These are phyloP conservation scores for Capronia epimyces DNA, from an alignment of 2,329 filamentous ascomycete genomes.

Conservation along the genomic window DNA sequence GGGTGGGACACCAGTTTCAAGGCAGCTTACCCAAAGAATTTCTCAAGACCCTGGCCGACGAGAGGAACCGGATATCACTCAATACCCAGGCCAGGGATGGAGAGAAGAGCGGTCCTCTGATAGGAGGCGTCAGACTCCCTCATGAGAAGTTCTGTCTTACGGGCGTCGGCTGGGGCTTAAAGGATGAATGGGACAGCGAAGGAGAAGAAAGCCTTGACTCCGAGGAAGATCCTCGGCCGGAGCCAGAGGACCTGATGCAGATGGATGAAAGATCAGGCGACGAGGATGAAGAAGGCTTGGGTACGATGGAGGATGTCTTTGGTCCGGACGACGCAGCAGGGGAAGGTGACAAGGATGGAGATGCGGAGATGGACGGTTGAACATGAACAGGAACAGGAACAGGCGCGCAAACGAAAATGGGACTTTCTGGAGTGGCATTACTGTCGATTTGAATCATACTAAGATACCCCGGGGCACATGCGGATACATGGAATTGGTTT, in stretches of 20 bases:
- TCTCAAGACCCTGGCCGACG: slow-evolving; percentile 52
- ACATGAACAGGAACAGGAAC: no score
- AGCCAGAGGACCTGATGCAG: slow-evolving; percentile 26
- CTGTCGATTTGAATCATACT: neutral
- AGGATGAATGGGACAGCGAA: slow-evolving; percentile 55
- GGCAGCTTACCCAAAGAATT: slow-evolving; percentile 57
- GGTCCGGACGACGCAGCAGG: slow-evolving; percentile 35
- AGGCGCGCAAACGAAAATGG: neutral
- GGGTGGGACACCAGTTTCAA: slow-evolving; percentile 55
- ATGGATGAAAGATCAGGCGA: slow-evolving; percentile 30
- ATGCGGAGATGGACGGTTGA: slow-evolving; percentile 36
- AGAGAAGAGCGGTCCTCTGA: slow-evolving; percentile 34
- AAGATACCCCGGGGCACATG: slow-evolving; percentile 1
- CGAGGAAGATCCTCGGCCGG: slow-evolving; percentile 21
- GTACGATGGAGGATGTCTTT: slow-evolving; percentile 32
- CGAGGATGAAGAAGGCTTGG: slow-evolving; percentile 28
- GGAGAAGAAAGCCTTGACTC: slow-evolving; percentile 40
- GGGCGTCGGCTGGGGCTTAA: slow-evolving; percentile 52
- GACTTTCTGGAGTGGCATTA: neutral
- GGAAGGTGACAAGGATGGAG: slow-evolving; percentile 37
- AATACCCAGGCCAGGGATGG: slow-evolving; percentile 36
- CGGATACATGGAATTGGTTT: neutral
- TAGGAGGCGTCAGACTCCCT: slow-evolving; percentile 54
- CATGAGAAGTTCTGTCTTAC: slow-evolving; percentile 59
- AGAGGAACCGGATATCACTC: slow-evolving; percentile 53